Evolutionary conservation across 2,329 filamentous ascomycete genomes (phyloP).

Genomic region (Cladosporium phlei): DNA sequence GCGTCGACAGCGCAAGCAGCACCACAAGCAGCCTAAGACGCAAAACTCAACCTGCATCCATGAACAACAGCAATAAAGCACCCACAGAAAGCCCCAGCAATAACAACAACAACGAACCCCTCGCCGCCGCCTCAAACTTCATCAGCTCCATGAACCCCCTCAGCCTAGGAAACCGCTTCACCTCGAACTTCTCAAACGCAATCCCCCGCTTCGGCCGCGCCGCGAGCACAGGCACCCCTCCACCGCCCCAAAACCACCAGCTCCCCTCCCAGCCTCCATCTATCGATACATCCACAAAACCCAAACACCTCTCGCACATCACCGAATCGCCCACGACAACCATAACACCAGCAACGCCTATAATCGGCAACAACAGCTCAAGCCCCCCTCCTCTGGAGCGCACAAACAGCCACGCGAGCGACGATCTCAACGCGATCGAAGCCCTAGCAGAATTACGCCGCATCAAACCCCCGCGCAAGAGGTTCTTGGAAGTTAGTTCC

Average conservation of each 20-base stretch:
- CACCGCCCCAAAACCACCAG: slow-evolving; percentile 15
- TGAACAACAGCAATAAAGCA: slow-evolving; percentile 9
- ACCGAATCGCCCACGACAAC: slow-evolving; percentile 23
- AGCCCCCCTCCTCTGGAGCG: neutral
- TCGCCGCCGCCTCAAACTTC: slow-evolving; percentile 24
- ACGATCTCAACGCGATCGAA: slow-evolving; percentile 37
- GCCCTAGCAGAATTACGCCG: slow-evolving; percentile 42
- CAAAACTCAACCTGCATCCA: neutral
- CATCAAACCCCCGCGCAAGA: slow-evolving; percentile 43
- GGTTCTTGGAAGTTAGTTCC: slow-evolving; percentile 44
- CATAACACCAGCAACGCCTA: slow-evolving; percentile 19
- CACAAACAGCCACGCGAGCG: slow-evolving; percentile 5
- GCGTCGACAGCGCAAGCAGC: slow-evolving; percentile 62
- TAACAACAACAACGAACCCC: slow-evolving; percentile 14
- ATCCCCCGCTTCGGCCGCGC: slow-evolving; percentile 27
- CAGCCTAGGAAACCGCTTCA: slow-evolving; percentile 26
- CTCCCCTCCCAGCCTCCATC: neutral
- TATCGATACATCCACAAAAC: no score
- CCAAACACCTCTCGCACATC: slow-evolving; percentile 26
- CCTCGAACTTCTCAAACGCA: slow-evolving; percentile 21
- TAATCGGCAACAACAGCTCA: no score
- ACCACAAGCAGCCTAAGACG: slow-evolving; percentile 39
- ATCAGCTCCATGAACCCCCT: slow-evolving; percentile 34
- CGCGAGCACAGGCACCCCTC: slow-evolving; percentile 17
- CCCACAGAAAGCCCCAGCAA: neutral